phyloP scores from a whole-genome alignment of 2,329 filamentous ascomycete species.

The Beauveria australis region DNA sequence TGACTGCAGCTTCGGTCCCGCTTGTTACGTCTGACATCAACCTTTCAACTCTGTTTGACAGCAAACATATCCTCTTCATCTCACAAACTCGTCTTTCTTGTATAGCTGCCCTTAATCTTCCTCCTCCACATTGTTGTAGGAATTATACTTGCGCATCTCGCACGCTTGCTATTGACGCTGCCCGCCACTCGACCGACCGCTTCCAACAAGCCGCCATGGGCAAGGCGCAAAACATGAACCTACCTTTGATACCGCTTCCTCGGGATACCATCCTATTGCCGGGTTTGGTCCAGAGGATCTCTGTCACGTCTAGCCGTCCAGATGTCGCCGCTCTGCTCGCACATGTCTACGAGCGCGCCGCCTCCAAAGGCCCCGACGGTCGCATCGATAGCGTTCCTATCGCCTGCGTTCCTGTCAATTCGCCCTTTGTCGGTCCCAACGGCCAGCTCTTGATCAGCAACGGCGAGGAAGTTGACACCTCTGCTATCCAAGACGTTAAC shows the following conservation, averaged over 20 bases:
- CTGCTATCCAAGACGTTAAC: constrained; percentile 40
- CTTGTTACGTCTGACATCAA: constrained; percentile 5
- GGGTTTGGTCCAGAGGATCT: constrained; percentile 75
- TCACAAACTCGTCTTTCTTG: not conserved
- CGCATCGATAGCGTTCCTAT: constrained; percentile 64
- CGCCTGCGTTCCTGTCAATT: constrained; percentile 79
- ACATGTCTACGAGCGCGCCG: constrained; percentile 69
- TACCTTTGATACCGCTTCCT: constrained; percentile 77
- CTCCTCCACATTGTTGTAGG: not conserved
- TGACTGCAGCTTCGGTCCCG: not conserved
- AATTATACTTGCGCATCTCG: not conserved
- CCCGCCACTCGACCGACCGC: not conserved
- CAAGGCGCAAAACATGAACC: constrained; percentile 34
- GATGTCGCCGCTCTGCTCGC: constrained; percentile 86
- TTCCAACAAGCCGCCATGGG: constrained; percentile 24
- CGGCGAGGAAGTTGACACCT: constrained; percentile 42
- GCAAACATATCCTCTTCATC: not conserved
- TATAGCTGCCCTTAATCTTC: too few species aligned
- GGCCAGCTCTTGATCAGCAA: constrained; percentile 69
- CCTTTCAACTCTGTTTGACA: not conserved
- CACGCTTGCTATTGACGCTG: constrained; percentile 1
- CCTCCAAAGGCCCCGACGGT: constrained; percentile 57
- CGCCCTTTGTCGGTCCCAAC: constrained; percentile 62
- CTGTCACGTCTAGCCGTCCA: constrained; percentile 68
- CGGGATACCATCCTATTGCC: constrained; percentile 77